Evolutionary conservation across 1,139 yeast species (phyloP).

Genomic region (Suhomyces maxii): DNA sequence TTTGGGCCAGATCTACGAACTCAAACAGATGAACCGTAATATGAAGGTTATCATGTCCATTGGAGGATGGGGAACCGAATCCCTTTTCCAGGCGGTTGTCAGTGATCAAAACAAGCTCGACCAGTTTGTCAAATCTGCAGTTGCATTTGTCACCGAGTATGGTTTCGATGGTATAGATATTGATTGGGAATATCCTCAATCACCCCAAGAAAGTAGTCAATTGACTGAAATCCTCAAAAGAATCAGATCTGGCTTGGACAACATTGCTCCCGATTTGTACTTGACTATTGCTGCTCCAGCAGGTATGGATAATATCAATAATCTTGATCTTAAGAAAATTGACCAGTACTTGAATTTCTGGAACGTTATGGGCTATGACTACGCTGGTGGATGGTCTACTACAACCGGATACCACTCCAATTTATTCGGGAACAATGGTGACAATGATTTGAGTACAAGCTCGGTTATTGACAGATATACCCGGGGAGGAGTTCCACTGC

Average conservation of each 20-base stretch:
- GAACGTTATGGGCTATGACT: slow-evolving; percentile 93
- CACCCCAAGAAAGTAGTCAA: slow-evolving; percentile 42
- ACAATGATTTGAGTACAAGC: slow-evolving; percentile 49
- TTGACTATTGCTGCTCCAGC: slow-evolving; percentile 81
- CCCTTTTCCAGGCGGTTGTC: slow-evolving; percentile 50
- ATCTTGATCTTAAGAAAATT: slow-evolving; percentile 51
- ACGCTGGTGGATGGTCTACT: slow-evolving; percentile 74
- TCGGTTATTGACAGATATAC: slow-evolving; percentile 49
- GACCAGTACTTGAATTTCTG: slow-evolving; percentile 62
- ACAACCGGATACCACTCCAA: slow-evolving; percentile 70
- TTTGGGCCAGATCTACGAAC: slow-evolving; percentile 53
- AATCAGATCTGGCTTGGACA: slow-evolving; percentile 44
- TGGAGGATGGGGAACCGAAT: slow-evolving; percentile 84
- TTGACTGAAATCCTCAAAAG: slow-evolving; percentile 46
- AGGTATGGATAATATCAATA: slow-evolving; percentile 43
- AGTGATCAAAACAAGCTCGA: slow-evolving; percentile 34
- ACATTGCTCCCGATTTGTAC: slow-evolving; percentile 25
- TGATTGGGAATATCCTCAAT: slow-evolving; percentile 90
- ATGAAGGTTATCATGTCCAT: slow-evolving; percentile 69
- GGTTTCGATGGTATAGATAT: slow-evolving; percentile 90
- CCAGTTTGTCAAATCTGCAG: slow-evolving; percentile 53
- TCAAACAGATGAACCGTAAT: slow-evolving; percentile 50
- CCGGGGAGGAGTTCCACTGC: slow-evolving; percentile 40
- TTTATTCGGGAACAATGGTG: slow-evolving; percentile 47
- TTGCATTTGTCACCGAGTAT: slow-evolving; percentile 47